Conservation (phyloP, 2,329 filamentous ascomycete species). For the Botrytis fragariae region DNA sequence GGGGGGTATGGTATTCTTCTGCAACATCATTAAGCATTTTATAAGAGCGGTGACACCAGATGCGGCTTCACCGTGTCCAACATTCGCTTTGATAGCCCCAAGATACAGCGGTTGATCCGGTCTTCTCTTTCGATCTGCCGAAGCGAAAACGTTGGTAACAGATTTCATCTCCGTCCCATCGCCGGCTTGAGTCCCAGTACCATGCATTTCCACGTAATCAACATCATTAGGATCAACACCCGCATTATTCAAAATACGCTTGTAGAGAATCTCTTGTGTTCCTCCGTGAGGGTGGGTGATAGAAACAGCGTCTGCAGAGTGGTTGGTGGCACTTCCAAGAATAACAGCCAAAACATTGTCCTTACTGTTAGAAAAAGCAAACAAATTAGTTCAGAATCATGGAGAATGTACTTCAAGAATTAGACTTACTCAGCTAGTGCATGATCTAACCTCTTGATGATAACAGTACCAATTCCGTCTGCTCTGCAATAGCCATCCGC, state of each 20-base stretch:
- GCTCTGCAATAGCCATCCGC: constrained; percentile 55
- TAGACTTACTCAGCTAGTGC: constrained; percentile 41
- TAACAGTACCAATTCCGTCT: constrained; percentile 49
- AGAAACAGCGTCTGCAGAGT: constrained; percentile 76
- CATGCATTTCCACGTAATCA: constrained; percentile 86
- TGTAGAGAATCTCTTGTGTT: constrained; percentile 72
- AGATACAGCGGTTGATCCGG: constrained; percentile 49
- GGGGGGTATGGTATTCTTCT: constrained; percentile 37
- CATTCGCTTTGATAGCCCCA: constrained; percentile 40
- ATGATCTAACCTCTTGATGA: constrained; percentile 50
- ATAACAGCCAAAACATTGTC: constrained; percentile 55
- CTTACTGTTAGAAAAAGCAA: constrained; percentile 40
- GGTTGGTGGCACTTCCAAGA: constrained; percentile 72
- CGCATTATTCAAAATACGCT: constrained; percentile 66
- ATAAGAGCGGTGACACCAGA: constrained; percentile 39
- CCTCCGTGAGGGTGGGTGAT: constrained; percentile 81
- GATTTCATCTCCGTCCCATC: constrained; percentile 81
- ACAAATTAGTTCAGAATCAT: background rate
- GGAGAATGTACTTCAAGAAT: background rate
- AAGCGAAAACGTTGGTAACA: constrained; percentile 59
- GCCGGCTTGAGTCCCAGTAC: constrained; percentile 82
- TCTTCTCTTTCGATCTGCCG: constrained; percentile 17
- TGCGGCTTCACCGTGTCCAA: constrained; percentile 40
- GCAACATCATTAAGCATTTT: constrained; percentile 38
- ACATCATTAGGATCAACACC: constrained; percentile 74